These are phyloP conservation scores for Apiospora aurea DNA, from an alignment of 2,329 filamentous ascomycete species.

Conservation along the genomic window DNA sequence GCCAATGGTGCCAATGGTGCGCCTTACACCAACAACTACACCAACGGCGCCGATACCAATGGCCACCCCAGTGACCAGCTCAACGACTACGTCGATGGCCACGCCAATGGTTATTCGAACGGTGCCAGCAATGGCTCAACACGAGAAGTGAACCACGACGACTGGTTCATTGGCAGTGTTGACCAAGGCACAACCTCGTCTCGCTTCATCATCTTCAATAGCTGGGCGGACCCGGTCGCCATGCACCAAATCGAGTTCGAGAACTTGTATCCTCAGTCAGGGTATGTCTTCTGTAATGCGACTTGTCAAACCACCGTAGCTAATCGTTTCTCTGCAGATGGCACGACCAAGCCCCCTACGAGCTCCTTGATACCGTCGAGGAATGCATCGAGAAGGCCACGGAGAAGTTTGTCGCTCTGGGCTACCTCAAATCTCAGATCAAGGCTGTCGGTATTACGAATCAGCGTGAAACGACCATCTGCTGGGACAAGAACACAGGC, in stretches of 20 bases:
- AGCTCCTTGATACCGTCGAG: slow-evolving; percentile 77
- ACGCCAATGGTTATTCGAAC: not conserved
- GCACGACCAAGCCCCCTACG: slow-evolving; percentile 87
- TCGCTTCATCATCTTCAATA: slow-evolving; percentile 89
- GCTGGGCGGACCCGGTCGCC: slow-evolving; percentile 76
- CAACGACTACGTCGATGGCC: not conserved
- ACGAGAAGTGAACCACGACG: slow-evolving; percentile 29
- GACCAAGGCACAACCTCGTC: slow-evolving; percentile 92
- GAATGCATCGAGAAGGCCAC: slow-evolving; percentile 81
- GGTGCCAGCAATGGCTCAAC: not conserved
- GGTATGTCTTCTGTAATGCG: slow-evolving; percentile 61
- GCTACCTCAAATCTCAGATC: slow-evolving; percentile 72
- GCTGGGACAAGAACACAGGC: slow-evolving; percentile 84
- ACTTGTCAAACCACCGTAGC: slow-evolving; percentile 3
- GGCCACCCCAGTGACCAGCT: not conserved
- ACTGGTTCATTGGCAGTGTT: slow-evolving; percentile 84
- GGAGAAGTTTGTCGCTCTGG: slow-evolving; percentile 72
- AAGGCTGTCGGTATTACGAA: slow-evolving; percentile 86
- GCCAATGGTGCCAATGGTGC: not conserved
- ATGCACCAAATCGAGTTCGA: slow-evolving; percentile 87
- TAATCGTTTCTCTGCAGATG: slow-evolving; percentile 60
- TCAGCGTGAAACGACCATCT: slow-evolving; percentile 86
- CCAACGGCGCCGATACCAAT: not conserved
- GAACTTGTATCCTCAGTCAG: slow-evolving; percentile 84
- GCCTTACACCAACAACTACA: not conserved